Evolutionary conservation across 2,329 filamentous ascomycete species (phyloP), one percentile per base, ranked within the genome.

Genomic region (Helotiales sp.): DNA sequence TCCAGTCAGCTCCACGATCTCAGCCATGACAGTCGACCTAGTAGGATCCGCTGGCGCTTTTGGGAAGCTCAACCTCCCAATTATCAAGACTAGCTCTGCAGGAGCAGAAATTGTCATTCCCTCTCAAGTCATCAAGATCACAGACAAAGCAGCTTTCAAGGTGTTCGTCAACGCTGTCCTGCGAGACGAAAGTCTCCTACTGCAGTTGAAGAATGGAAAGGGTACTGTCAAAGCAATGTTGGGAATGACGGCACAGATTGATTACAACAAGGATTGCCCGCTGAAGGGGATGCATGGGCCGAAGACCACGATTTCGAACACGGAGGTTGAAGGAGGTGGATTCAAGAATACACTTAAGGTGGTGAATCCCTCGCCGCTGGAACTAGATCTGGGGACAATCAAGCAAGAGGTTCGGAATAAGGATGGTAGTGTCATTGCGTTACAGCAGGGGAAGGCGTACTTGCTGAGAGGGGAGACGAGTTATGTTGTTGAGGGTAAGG

Each of bases 281-380:
- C 13, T 70, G 28, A 64, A 62, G 26, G 68, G 68, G 6, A 70
- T 70, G 68, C 13, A 59, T 28, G 68, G 68, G 3, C 65, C 68
- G 1, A 61, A 66, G 37, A 70, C 63, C 4, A 47, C 13, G 13
- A 68, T 70, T 34, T 7, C 52, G 17, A 63, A 61, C 37, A 68
- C 63, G 26, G 63, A 63, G 52, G 28, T 34, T 15, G 24, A 28
- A 15, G 62, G 59, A 0, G 40, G 30, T 4, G 62, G 62, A 6
- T 70, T 66, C 54, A 70, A 15, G 55, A 70, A 58, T 49, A 63
- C 60, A n/a, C 60, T 70, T 30, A 45, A 30, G 24, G 40, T 57
- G 4, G 22, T 28, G 3, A 67, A 70, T 58, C 68, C 68, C 4
- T 54, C 37, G 28, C 65, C 68, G 26, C 26, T 67, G 28, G 68